These are phyloP conservation scores for Ploettnerulaceae sp. DNA, from an alignment of 2,329 filamentous ascomycete species.

Conservation along the genomic window DNA sequence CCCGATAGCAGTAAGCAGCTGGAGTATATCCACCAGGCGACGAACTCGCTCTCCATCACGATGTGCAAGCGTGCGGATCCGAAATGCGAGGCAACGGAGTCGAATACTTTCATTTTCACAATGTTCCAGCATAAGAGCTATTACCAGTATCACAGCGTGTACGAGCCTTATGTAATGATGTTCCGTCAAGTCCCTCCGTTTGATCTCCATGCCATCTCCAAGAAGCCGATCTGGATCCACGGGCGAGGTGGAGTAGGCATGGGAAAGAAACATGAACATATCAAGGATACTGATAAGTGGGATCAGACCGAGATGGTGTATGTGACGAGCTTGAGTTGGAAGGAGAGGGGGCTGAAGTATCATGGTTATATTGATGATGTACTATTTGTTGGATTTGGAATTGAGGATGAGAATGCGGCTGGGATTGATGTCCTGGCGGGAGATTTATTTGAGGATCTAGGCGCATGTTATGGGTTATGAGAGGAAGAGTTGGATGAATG, in stretches of 20 bases:
- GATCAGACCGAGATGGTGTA: conserved; percentile 52
- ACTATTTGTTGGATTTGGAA: conserved; percentile 50
- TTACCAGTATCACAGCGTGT: conserved; percentile 44
- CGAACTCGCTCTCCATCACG: conserved; percentile 53
- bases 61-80: conserved; percentile 46
- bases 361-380: conserved; percentile 54
- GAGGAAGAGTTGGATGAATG: too few relatives aligned
- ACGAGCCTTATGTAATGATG: conserved; percentile 52
- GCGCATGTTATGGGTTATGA: too few relatives aligned
- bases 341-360: conserved; percentile 41
- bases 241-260: conserved; percentile 38
- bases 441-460: conserved; percentile 44
- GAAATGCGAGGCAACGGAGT: conserved; percentile 38
- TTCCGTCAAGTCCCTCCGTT: conserved; percentile 47
- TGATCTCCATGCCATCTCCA: conserved; percentile 44
- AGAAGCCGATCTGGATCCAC: conserved; percentile 50
- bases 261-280: neutral
- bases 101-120: conserved; percentile 51
- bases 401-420: conserved; percentile 46
- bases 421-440: conserved; percentile 48
- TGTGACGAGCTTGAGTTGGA: conserved; percentile 54
- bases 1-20: conserved; percentile 34
- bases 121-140: conserved; percentile 52
- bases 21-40: conserved; percentile 54
- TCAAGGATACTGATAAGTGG: conserved; percentile 9